phyloP scores from a whole-genome alignment of 2,329 filamentous ascomycete species.

The Colletotrichum sp. region DNA sequence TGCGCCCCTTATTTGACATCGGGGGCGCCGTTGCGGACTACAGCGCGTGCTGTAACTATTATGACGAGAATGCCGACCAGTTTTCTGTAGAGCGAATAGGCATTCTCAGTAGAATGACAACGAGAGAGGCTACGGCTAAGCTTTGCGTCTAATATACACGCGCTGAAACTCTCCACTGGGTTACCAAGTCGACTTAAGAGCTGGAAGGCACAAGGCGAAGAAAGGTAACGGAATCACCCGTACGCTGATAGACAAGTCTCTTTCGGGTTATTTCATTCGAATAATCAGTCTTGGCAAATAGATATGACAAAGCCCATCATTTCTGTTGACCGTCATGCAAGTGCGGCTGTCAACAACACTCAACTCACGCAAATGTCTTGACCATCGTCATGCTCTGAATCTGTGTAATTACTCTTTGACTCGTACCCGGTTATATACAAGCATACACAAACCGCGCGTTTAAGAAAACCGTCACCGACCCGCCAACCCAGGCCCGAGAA shows the following conservation, averaged over 20 bases:
- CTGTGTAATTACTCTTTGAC: slow-evolving; percentile 15
- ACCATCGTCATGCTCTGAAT: not conserved
- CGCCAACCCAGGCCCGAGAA: not conserved
- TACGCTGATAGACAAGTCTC: not conserved
- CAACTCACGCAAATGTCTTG: not conserved
- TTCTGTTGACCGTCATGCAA: not conserved
- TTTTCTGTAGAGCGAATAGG: not conserved
- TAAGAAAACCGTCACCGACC: not conserved
- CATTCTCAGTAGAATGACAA: not conserved
- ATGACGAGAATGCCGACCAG: no score
- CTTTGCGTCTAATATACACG: not conserved
- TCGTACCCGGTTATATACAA: slow-evolving; percentile 17
- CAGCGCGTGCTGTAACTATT: not conserved
- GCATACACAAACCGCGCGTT: not conserved
- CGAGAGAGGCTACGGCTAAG: not conserved
- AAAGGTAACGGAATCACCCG: not conserved
- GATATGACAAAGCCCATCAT: not conserved
- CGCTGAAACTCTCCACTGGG: not conserved
- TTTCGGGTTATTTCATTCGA: not conserved
- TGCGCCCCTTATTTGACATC: not conserved
- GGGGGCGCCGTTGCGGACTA: not conserved
- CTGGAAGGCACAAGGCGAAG: not conserved
- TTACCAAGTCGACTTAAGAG: not conserved
- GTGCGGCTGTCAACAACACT: not conserved
- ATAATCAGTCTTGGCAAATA: not conserved